Evolutionary conservation across 768 basidiomycete species (phyloP).

Genomic region (Sarcodon sp.): DNA sequence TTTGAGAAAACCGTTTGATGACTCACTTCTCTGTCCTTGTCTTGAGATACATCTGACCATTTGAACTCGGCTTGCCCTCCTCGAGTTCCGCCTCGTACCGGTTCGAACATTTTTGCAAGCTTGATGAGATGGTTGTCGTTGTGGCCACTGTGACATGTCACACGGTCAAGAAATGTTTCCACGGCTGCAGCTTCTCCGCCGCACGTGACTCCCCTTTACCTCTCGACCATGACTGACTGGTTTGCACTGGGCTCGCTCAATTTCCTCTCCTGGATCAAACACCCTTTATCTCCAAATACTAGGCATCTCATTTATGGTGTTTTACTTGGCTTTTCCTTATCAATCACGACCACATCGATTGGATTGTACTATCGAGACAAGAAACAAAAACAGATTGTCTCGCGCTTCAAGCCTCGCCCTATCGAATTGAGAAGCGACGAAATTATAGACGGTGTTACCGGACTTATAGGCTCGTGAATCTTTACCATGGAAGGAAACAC

Average conservation of each 20-base stretch:
- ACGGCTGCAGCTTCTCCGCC: too few relatives aligned
- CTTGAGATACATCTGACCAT: conserved; percentile 82
- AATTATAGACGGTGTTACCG: conserved; percentile 67
- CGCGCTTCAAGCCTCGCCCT: conserved; percentile 30
- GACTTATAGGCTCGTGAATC: conserved; percentile 61
- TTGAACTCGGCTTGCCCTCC: conserved; percentile 90
- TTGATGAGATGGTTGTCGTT: not conserved
- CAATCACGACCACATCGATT: conserved; percentile 57
- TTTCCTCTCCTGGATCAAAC: conserved; percentile 10
- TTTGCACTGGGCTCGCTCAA: too few relatives aligned
- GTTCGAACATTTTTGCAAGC: conserved; percentile 53
- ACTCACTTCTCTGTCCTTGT: conserved; percentile 83
- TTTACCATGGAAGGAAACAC: not conserved
- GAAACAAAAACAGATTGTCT: conserved; percentile 23
- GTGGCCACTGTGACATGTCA: too few relatives aligned
- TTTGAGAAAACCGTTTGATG: not conserved
- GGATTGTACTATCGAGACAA: conserved; percentile 38
- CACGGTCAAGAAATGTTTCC: too few relatives aligned
- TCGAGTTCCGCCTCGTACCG: conserved; percentile 78
- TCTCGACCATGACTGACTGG: too few relatives aligned
- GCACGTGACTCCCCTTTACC: too few relatives aligned
- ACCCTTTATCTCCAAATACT: conserved; percentile 12
- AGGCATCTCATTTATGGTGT: conserved; percentile 36
- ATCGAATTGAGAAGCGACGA: conserved; percentile 71
- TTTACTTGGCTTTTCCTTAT: conserved; percentile 65